Evolutionary conservation across 179 eudicot species (phyloP), one percentile per base, ranked within the genome.

Genomic region (Patellifolia procumbens): DNA sequence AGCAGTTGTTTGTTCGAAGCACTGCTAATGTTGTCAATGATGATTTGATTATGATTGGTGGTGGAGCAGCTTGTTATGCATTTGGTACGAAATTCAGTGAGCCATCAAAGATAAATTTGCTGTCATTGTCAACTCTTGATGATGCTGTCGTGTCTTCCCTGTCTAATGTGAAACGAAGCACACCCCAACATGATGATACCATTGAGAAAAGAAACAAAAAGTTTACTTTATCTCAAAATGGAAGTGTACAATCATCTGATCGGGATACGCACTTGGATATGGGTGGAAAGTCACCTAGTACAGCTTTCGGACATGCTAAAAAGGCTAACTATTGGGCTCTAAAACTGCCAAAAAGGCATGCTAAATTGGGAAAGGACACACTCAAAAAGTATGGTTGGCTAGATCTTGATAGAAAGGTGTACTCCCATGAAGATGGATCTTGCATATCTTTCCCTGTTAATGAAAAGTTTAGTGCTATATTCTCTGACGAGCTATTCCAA

Each of bases 51-150:
- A 75, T 91, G 76, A 82, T 91, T 72, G 99, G 99, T 79, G 99
- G 99, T 70, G 99, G 99, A 62, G 96, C 99, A 24, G 74, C 99
- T 34, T 93, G 98, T 83, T 95, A 93, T 86, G 99, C 99, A 45
- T 95, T 95, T 84, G 99, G 99, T 72, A 93, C 99, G n/a, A 95
- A 91, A 80, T 95, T 95, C 81, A 90, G 97, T 73, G 96, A 88
- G 84, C 97, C 98, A 34, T 66, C 86, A 72, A 93, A 80, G 83
- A 84, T 95, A 46, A 83, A 83, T 79, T 83, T 93, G 89, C 85
- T 85, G 64, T 86, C 93, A 56, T 71, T 91, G 75, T 69, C 68
- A 67, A 76, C 82, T 62, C 78, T 80, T 49, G 73, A 48, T 59
- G 74, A 76, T 70, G 55, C 56, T 75, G 28, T 61, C 52, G 42